Evolutionary conservation across 345 rosid genomes (phyloP).

Genomic region (Garcia nutans): DNA sequence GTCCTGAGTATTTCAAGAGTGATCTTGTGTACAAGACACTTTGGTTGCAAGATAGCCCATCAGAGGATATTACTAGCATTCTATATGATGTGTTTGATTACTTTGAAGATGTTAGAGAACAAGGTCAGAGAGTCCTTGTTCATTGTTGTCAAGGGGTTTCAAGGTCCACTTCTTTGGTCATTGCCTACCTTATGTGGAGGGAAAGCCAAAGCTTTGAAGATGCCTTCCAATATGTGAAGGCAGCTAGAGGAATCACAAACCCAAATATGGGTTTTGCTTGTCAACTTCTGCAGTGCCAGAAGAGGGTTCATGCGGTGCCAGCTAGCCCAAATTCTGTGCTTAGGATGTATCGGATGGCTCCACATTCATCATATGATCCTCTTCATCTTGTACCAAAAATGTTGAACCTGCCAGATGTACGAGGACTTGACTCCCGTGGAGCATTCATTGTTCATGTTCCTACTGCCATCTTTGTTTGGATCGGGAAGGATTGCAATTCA

Average conservation of each 20-base stretch:
- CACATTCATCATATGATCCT: slow-evolving; percentile 72
- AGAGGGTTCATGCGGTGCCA: slow-evolving; percentile 65
- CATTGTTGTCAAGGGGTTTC: slow-evolving; percentile 78
- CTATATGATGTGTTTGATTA: slow-evolving; percentile 76
- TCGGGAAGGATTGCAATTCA: slow-evolving; percentile 46
- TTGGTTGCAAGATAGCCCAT: slow-evolving; percentile 68
- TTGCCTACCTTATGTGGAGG: slow-evolving; percentile 81
- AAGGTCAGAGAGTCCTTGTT: slow-evolving; percentile 63
- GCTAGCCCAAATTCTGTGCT: slow-evolving; percentile 56
- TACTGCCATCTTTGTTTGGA: slow-evolving; percentile 56
- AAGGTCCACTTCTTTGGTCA: slow-evolving; percentile 62
- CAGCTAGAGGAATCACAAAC: slow-evolving; percentile 67
- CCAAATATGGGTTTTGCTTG: slow-evolving; percentile 80
- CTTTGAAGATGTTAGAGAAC: slow-evolving; percentile 72
- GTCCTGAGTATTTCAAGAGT: slow-evolving; percentile 69
- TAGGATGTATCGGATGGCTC: slow-evolving; percentile 68
- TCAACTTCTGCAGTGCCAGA: slow-evolving; percentile 75
- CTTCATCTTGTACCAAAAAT: slow-evolving; percentile 73
- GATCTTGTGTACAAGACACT: slow-evolving; percentile 77
- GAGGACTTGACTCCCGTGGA: slow-evolving; percentile 65
- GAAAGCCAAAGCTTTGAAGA: slow-evolving; percentile 72
- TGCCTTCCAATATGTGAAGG: slow-evolving; percentile 68
- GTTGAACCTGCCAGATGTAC: slow-evolving; percentile 41
- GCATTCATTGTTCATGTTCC: slow-evolving; percentile 63
- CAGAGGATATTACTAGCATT: slow-evolving; percentile 72